These are phyloP conservation scores for Gossypium arboreum DNA, from an alignment of 345 rosid genomes.

Conservation along the genomic window DNA sequence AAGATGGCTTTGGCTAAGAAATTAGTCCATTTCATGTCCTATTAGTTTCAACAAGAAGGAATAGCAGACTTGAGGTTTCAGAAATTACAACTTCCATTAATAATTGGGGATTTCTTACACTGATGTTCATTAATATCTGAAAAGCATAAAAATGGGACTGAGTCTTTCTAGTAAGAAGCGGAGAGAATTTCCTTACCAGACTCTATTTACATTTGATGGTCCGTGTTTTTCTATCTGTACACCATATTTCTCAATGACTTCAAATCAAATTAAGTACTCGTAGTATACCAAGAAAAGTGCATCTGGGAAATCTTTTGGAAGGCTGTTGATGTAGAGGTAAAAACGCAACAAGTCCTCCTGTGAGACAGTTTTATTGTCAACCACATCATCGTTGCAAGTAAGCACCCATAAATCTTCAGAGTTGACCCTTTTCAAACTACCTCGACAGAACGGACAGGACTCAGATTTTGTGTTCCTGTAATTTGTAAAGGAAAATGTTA, in stretches of 20 bases:
- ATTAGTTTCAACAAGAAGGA: background rate
- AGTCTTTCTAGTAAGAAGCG: slow-evolving; percentile 21
- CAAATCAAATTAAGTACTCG: slow-evolving; percentile 69
- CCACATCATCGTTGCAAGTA: slow-evolving; percentile 76
- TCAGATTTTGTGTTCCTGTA: slow-evolving; percentile 85
- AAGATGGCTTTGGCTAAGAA: background rate
- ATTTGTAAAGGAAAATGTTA: slow-evolving; percentile 15
- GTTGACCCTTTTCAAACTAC: slow-evolving; percentile 90
- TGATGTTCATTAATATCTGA: slow-evolving; percentile 1
- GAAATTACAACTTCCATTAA: slow-evolving; percentile 11
- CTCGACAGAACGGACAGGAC: slow-evolving; percentile 95
- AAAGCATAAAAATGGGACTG: slow-evolving; percentile 18
- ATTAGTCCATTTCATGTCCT: background rate
- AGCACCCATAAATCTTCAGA: slow-evolving; percentile 97
- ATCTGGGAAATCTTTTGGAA: slow-evolving; percentile 83
- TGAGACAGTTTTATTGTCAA: slow-evolving; percentile 61
- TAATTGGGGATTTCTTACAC: slow-evolving; percentile 4
- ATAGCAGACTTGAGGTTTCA: background rate
- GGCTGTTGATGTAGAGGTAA: slow-evolving; percentile 70
- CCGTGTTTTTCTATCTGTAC: slow-evolving; percentile 48
- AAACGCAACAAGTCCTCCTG: slow-evolving; percentile 68
- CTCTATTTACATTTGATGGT: slow-evolving; percentile 57
- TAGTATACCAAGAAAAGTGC: slow-evolving; percentile 75
- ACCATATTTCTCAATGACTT: slow-evolving; percentile 23
- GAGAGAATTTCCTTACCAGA: slow-evolving; percentile 33